phyloP scores from a whole-genome alignment of 805 yeast species.

The Schwanniomyces vanrijiae region DNA sequence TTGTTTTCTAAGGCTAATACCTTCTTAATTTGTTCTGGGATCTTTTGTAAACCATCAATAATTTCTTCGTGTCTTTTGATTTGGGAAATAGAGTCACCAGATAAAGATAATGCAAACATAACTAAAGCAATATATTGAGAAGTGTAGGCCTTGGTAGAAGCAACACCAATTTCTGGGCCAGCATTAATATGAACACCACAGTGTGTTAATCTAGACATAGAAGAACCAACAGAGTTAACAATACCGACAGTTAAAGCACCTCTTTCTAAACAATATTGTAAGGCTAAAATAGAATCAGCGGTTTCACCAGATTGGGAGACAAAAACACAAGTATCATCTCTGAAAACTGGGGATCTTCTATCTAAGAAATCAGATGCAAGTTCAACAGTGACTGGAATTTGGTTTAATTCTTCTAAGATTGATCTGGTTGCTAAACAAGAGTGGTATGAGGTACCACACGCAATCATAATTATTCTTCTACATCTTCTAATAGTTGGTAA shows the following conservation, averaged over 20 bases:
- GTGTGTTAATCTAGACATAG: constrained; percentile 94
- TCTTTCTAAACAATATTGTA: constrained; percentile 92
- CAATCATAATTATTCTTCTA: constrained; percentile 95
- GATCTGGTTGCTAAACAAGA: constrained; percentile 97
- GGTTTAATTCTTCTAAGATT: constrained; percentile 93
- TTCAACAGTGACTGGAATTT: constrained; percentile 89
- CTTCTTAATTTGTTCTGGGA: constrained; percentile 81
- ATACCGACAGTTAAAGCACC: constrained; percentile 98
- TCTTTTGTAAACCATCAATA: constrained; percentile 77
- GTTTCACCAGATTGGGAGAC: constrained; percentile 99
- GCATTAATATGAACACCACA: constrained; percentile 99
- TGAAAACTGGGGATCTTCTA: constrained; percentile 92
- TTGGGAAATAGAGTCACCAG: constrained; percentile 85
- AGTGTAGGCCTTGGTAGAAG: constrained; percentile 98
- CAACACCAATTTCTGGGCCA: constrained; percentile 99
- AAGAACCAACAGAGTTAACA: constrained; percentile 96
- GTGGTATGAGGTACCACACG: constrained; percentile 99
- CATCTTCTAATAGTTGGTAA: constrained; percentile 89
- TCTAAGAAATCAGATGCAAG: constrained; percentile 94
- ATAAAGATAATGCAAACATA: constrained; percentile 92
- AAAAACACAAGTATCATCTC: constrained; percentile 96
- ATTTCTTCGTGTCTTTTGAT: constrained; percentile 77
- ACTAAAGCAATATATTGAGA: constrained; percentile 97
- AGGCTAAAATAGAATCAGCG: constrained; percentile 93
- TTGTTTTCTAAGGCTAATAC: constrained; percentile 71